Conservation (phyloP, 1,284 basidiomycete species). For the Sphaerobolus stellatus region DNA sequence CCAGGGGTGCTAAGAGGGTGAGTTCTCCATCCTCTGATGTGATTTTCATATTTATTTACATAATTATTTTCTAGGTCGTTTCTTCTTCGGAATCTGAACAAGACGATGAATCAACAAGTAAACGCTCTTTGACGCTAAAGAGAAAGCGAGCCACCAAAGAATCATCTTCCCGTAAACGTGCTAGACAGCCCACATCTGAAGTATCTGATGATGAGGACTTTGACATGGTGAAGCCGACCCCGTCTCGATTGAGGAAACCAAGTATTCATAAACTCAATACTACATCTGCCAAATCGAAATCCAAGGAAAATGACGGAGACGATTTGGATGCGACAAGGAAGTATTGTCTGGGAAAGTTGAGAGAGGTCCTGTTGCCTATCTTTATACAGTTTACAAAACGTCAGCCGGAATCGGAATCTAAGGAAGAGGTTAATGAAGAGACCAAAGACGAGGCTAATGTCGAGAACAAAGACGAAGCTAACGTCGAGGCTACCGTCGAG, state of each 20-base stretch:
- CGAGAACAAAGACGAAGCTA: slow-evolving; percentile 23
- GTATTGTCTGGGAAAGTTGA: slow-evolving; percentile 72
- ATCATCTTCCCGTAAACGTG: slow-evolving; percentile 7
- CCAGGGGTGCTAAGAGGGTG: slow-evolving; percentile 18
- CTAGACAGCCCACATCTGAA: slow-evolving; percentile 6
- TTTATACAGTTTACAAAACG: slow-evolving; percentile 57
- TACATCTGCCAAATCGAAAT: slow-evolving; percentile 37
- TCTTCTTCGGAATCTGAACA: slow-evolving; percentile 14
- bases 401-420: slow-evolving; percentile 26
- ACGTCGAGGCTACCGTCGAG: slow-evolving; percentile 25
- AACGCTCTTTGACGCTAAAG: slow-evolving; percentile 2
- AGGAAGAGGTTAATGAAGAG: slow-evolving; percentile 24
- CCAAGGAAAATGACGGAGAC: slow-evolving; percentile 37
- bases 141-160: slow-evolving; percentile 16
- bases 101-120: slow-evolving; percentile 7
- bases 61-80: slow-evolving; percentile 8
- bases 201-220: slow-evolving; percentile 10
- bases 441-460: slow-evolving; percentile 37
- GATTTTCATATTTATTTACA: slow-evolving; percentile 24
- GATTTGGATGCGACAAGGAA: slow-evolving; percentile 61
- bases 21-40: slow-evolving; percentile 14
- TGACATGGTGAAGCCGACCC: no score
- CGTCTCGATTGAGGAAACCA: slow-evolving; percentile 27
- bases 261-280: slow-evolving; percentile 19
- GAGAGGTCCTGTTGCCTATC: slow-evolving; percentile 64